phyloP scores from a whole-genome alignment of 2,329 filamentous ascomycete species.

The Sclerotinia spermophila region DNA sequence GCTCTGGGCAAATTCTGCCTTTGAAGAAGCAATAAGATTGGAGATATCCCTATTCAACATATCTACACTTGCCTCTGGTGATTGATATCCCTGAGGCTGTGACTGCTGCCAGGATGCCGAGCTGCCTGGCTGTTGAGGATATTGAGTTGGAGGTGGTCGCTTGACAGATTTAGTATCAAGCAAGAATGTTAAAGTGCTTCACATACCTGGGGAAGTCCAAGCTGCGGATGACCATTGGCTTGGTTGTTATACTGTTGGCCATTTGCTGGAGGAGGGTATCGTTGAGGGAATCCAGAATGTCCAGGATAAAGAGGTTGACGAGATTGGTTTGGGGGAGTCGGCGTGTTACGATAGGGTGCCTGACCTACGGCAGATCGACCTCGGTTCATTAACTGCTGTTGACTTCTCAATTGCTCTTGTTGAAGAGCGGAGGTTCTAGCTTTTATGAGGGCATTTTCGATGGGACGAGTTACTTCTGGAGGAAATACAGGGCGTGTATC shows the following conservation, averaged over 20 bases:
- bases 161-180: conserved; percentile 21
- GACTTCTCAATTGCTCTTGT: conserved; percentile 52
- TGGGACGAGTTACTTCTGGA: conserved; percentile 78
- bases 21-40: conserved; percentile 68
- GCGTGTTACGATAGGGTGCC: conserved; percentile 65
- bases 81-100: conserved; percentile 35
- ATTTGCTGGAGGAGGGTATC: conserved; percentile 33
- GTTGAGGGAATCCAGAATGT: conserved; percentile 36
- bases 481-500: conserved; percentile 92
- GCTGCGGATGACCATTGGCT: conserved; percentile 27
- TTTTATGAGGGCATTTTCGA: conserved; percentile 91
- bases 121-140: conserved; percentile 32
- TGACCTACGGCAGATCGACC: conserved; percentile 50
- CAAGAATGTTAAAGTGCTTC: background rate
- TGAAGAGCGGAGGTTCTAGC: conserved; percentile 60
- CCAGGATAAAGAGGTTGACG: conserved; percentile 40
- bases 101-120: conserved; percentile 35
- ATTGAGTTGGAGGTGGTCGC: conserved; percentile 24
- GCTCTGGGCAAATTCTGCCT: conserved; percentile 70
- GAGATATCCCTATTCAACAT: conserved; percentile 80
- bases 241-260: conserved; percentile 25
- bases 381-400: conserved; percentile 53
- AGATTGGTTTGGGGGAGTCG: conserved; percentile 62
- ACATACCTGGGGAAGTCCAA: conserved; percentile 34
- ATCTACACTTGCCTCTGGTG: conserved; percentile 58